phyloP scores from a whole-genome alignment of 2,329 filamentous ascomycete species.

The Fusarium guadeloupense region DNA sequence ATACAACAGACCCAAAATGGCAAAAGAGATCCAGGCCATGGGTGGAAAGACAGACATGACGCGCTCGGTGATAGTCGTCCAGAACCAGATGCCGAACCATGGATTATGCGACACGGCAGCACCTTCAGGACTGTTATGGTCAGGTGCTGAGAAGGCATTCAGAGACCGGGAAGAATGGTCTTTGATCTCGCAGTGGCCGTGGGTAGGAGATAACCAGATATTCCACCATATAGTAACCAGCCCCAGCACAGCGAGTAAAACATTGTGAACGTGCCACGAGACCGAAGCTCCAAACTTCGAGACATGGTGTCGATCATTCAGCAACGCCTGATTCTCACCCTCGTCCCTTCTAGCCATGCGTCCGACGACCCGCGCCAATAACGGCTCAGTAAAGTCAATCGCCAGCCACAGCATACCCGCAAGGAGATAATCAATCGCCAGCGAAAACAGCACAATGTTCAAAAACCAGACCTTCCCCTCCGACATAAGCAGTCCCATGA shows the following conservation, averaged over 20 bases:
- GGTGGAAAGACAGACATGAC: constrained; percentile 55
- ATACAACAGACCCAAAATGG: constrained; percentile 55
- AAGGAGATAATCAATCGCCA: constrained; percentile 57
- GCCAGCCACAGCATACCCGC: constrained; percentile 54
- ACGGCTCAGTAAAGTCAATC: constrained; percentile 48
- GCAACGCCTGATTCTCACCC: constrained; percentile 47
- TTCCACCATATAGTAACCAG: constrained; percentile 57
- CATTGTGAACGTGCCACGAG: constrained; percentile 56
- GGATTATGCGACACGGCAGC: constrained; percentile 34
- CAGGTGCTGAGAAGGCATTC: neutral
- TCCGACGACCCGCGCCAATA: constrained; percentile 43
- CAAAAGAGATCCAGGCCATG: constrained; percentile 58
- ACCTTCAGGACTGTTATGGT: neutral
- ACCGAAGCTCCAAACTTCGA: constrained; percentile 21
- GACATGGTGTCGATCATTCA: constrained; percentile 23
- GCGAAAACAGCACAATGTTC: constrained; percentile 55
- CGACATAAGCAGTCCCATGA: constrained; percentile 47
- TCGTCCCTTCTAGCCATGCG: constrained; percentile 16
- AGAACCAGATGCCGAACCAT: constrained; percentile 55
- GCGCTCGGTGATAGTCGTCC: constrained; percentile 40
- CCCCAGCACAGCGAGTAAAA: constrained; percentile 46
- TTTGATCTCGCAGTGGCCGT: constrained; percentile 48
- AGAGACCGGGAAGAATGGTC: constrained; percentile 6
- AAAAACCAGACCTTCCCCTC: constrained; percentile 52
- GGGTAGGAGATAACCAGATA: constrained; percentile 54